Evolutionary conservation across 768 basidiomycete genomes (phyloP).

Genomic region (Psilocybe azurescens): DNA sequence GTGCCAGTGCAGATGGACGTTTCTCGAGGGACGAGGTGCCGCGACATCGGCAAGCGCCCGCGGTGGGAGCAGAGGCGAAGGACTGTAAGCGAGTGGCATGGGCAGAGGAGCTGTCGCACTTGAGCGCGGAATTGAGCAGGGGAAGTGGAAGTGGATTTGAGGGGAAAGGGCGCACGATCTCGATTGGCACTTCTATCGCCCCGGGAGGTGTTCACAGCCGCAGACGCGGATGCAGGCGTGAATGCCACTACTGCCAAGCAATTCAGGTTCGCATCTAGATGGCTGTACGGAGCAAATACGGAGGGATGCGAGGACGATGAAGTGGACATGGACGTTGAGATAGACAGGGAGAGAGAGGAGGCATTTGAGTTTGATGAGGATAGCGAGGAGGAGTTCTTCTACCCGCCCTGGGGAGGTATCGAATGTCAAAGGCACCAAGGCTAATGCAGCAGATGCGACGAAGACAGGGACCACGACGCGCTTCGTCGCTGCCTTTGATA

Average conservation of each 20-base stretch:
- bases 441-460: too few species aligned
- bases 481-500: constrained; percentile 56
- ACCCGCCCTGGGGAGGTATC: not conserved
- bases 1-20: not conserved
- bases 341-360: not conserved
- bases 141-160: not conserved
- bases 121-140: too few species aligned
- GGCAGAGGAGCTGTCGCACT: not conserved
- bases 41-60: not conserved
- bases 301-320: not conserved
- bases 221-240: not conserved
- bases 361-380: not conserved
- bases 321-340: not conserved
- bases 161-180: not conserved
- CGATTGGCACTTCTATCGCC: not conserved
- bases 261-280: too few species aligned
- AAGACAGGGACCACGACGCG: not conserved
- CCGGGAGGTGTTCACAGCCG: not conserved
- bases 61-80: not conserved
- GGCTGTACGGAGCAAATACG: too few species aligned
- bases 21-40: not conserved
- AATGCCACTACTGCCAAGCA: not conserved
- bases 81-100: not conserved
- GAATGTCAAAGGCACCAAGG: not conserved
- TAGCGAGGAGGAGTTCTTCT: not conserved